Evolutionary conservation across 768 basidiomycete genomes (phyloP).

Genomic region (Collybiopsis confluens): DNA sequence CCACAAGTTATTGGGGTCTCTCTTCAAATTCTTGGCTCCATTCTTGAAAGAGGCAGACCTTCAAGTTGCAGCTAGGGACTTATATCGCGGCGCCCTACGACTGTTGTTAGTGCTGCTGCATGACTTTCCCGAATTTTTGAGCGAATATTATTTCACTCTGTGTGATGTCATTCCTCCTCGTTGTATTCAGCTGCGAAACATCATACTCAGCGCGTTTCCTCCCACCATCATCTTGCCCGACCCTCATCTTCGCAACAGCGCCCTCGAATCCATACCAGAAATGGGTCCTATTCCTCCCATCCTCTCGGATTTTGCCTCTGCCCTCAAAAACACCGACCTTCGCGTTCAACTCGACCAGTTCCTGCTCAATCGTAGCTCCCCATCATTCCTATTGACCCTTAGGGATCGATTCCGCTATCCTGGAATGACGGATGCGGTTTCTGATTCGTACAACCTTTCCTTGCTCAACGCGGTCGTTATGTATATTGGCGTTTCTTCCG

Average conservation of each 20-base stretch:
- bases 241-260: constrained; percentile 72
- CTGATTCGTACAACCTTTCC: constrained; percentile 78
- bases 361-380: constrained; percentile 70
- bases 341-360: constrained; percentile 79
- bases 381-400: constrained; percentile 70
- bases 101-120: constrained; percentile 93
- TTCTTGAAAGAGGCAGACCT: constrained; percentile 85
- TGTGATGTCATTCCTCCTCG: constrained; percentile 90
- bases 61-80: constrained; percentile 72
- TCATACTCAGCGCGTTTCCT: constrained; percentile 95
- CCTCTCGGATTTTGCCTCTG: constrained; percentile 84
- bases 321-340: constrained; percentile 77
- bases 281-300: constrained; percentile 92
- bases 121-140: constrained; percentile 98
- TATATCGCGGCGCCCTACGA: constrained; percentile 88
- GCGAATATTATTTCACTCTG: constrained; percentile 93
- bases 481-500: constrained; percentile 92
- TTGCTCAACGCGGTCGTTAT: constrained; percentile 93
- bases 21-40: constrained; percentile 92
- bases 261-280: constrained; percentile 76
- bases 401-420: constrained; percentile 69
- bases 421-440: constrained; percentile 36
- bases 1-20: constrained; percentile 88
- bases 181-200: constrained; percentile 95
- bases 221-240: constrained; percentile 77